Percentiles rank a stretch among this genome's conserved stretches.
These are phyloP conservation scores for Exophiala viscosa DNA, from an alignment of 2,329 filamentous ascomycete species.

Conservation along the genomic window DNA sequence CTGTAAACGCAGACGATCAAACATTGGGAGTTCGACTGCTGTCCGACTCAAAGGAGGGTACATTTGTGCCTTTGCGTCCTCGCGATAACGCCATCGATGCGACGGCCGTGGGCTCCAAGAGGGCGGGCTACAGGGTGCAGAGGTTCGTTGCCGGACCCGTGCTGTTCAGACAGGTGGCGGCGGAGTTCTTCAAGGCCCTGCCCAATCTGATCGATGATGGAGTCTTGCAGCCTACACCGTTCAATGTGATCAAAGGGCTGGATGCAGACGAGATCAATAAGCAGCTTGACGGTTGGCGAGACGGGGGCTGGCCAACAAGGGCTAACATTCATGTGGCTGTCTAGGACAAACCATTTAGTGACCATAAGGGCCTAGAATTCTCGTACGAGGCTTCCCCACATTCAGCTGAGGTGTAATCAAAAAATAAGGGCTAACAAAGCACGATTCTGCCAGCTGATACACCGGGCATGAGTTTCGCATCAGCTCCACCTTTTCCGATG, in stretches of 20 bases:
- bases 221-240: neutral
- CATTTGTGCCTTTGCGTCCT: neutral
- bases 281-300: neutral
- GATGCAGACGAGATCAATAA: neutral
- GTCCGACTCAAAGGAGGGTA: slow-evolving; percentile 1
- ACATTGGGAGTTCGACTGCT: neutral
- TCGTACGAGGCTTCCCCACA: too few relatives aligned
- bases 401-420: too few relatives aligned
- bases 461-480: too few relatives aligned
- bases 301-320: neutral
- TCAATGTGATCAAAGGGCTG: neutral
- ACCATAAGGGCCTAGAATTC: too few relatives aligned
- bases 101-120: neutral
- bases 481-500: too few relatives aligned
- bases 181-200: neutral
- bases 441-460: too few relatives aligned
- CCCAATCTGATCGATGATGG: neutral
- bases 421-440: too few relatives aligned
- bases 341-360: too few relatives aligned
- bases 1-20: neutral
- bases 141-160: neutral
- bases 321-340: neutral
- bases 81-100: neutral
- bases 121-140: neutral
- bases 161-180: neutral